Evolutionary conservation across 2,329 filamentous ascomycete genomes (phyloP), one percentile per base, ranked within the genome.

Genomic region (Aureobasidium pullulans): DNA sequence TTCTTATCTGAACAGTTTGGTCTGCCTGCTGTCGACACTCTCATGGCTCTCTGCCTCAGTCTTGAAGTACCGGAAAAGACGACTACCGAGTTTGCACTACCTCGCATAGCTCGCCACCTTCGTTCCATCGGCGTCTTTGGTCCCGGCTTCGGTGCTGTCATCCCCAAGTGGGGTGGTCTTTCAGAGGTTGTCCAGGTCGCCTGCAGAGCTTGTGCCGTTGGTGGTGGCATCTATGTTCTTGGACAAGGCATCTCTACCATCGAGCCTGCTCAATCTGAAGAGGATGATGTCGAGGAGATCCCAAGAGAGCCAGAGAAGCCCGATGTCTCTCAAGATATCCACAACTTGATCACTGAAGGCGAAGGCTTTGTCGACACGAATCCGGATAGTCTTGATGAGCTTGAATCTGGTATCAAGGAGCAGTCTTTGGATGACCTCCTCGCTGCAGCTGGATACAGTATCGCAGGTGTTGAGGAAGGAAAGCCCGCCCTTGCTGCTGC

Each of bases 151-250:
- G 89, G 89, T 54, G 89, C 90, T 48, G 84, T 99, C 11, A 84
- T 96, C 65, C 87, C 92, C 23, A 96, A 96, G 78, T 99, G 91
- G 87, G 93, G 93, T 48, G 91, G 93, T 31, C 79, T 88, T 48
- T 88, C 90, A 34, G 93, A 99, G 73, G 84, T 97, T 61, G 85
- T 89, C 32, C 93, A 99, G 76, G 91, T 96, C 28, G 89, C 86
- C 4, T 97, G 94, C 71, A 88, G 93, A 65, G 90, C 93, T 40
- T 86, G 87, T 62, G 93, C 93, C 19, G 94, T 99, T 6, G 93
- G 93, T 37, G 94, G 94, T 49, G 90, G 86, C 10, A 83, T 95
- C 3, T 97, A 97, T 74, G 89, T 96, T 71, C 82, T 97, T 15
- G 88, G 85, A 44, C 87, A 86, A 50, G 85, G 85, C 9, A 76